Conservation (phyloP, 352 stramenopile species). For the Pythium aquatile region DNA sequence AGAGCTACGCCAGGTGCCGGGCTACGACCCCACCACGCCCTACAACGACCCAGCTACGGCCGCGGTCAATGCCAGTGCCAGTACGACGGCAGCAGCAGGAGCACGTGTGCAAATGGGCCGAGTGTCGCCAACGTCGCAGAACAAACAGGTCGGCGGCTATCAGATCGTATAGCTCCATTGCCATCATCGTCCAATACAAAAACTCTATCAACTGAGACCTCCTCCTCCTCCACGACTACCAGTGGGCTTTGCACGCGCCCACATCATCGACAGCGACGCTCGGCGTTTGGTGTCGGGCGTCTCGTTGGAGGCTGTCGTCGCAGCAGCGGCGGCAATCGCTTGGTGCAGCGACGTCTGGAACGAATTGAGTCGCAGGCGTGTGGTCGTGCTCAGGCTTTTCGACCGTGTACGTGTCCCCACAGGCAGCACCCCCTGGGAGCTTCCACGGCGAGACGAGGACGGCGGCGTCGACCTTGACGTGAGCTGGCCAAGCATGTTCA, state of each 20-base stretch:
- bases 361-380: neutral
- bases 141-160: conserved; percentile 1
- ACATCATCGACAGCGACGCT: conserved; percentile 9
- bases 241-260: neutral
- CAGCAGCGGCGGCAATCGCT: neutral
- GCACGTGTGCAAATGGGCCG: too few relatives aligned
- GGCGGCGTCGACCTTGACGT: conserved; percentile 5
- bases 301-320: neutral
- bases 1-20: conserved; percentile 24
- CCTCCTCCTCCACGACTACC: neutral
- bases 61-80: neutral
- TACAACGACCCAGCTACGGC: neutral
- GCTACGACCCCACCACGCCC: neutral
- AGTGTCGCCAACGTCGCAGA: neutral
- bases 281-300: neutral
- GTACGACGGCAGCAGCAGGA: neutral
- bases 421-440: neutral
- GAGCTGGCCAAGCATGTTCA: neutral
- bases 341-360: conserved; percentile 7
- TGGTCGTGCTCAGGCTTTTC: neutral
- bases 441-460: neutral
- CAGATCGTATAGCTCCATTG: conserved; percentile 2
- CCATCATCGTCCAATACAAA: neutral
- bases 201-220: neutral
- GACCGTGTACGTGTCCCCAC: neutral